phyloP scores from a whole-genome alignment of 1,284 basidiomycete species.

The Stereum hirsutum region DNA sequence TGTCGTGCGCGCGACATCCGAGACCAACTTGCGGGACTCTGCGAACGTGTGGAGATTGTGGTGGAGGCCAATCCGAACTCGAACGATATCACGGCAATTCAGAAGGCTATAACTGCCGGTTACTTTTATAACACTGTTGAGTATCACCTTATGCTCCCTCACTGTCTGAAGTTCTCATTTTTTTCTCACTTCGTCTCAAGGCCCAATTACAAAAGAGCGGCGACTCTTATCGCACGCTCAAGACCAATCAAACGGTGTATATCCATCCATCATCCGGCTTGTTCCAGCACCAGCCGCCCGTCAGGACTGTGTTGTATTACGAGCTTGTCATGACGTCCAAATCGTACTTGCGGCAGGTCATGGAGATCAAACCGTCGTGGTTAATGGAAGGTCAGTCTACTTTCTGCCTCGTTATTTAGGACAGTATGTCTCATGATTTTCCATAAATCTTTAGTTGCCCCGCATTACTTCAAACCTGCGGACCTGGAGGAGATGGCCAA shows the following conservation, averaged over 20 bases:
- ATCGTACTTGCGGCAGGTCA: constrained; percentile 87
- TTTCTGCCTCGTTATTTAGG: neutral
- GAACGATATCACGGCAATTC: constrained; percentile 86
- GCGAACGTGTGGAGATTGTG: constrained; percentile 94
- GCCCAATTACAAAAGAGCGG: constrained; percentile 86
- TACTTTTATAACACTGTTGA: constrained; percentile 96
- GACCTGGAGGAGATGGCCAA: constrained; percentile 80
- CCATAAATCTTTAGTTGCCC: constrained; percentile 69
- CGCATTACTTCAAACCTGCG: constrained; percentile 87
- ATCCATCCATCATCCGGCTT: constrained; percentile 94
- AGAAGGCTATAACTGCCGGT: constrained; percentile 91
- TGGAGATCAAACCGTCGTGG: constrained; percentile 97
- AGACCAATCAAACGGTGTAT: constrained; percentile 93
- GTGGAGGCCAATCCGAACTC: constrained; percentile 83
- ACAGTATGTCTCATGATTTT: constrained; percentile 5
- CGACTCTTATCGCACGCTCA: constrained; percentile 88
- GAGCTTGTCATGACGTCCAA: constrained; percentile 88
- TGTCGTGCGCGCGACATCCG: constrained; percentile 91
- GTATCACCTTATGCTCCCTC: constrained; percentile 18
- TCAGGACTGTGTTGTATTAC: constrained; percentile 88
- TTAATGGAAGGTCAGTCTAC: constrained; percentile 70
- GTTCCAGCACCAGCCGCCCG: constrained; percentile 92
- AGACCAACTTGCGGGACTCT: constrained; percentile 91
- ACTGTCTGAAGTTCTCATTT: neutral
- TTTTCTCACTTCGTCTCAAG: constrained; percentile 25